A percentile compares a stretch with the other conserved stretches of the same genome.
Conservation (phyloP, 2,329 filamentous ascomycete genomes). For the Monilinia vaccinii-corymbosi region DNA sequence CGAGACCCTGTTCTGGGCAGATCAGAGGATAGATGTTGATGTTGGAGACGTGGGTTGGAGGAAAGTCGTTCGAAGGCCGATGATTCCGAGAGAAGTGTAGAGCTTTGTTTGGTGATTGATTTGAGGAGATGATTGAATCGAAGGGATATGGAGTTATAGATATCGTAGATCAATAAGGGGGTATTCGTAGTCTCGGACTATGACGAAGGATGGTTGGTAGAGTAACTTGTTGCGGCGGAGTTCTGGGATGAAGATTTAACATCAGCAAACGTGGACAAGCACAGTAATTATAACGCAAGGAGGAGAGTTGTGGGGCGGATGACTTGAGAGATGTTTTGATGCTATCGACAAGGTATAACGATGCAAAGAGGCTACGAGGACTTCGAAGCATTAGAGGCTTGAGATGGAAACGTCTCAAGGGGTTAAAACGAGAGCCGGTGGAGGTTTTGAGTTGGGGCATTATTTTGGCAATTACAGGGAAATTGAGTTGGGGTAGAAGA, state of each 20-base stretch:
- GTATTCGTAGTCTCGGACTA: not conserved
- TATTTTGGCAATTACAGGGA: not conserved
- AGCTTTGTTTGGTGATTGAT: conserved; percentile 1
- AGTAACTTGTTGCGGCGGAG: conserved; percentile 10
- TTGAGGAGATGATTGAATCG: not conserved
- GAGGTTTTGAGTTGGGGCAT: not conserved
- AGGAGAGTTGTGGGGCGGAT: conserved; percentile 3
- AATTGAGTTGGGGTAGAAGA: not conserved
- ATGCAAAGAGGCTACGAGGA: conserved; percentile 4
- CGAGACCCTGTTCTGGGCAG: conserved; percentile 12
- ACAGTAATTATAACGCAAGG: conserved; percentile 1
- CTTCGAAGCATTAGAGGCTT: not conserved
- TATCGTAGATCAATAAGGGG: conserved; percentile 14
- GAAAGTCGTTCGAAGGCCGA: not conserved
- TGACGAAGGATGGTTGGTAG: conserved; percentile 6
- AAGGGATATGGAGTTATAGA: conserved; percentile 4
- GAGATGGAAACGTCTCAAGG: conserved; percentile 7
- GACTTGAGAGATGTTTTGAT: not conserved
- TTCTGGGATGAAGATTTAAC: conserved; percentile 12
- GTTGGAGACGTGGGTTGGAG: not conserved
- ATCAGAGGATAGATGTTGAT: not conserved
- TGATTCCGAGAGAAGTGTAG: not conserved
- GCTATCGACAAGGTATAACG: conserved; percentile 3
- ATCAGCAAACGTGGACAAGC: conserved; percentile 9
- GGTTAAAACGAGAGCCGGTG: conserved; percentile 6